Evolutionary conservation across 2,329 filamentous ascomycete genomes (phyloP).

Genomic region (Microsporum ferrugineum): DNA sequence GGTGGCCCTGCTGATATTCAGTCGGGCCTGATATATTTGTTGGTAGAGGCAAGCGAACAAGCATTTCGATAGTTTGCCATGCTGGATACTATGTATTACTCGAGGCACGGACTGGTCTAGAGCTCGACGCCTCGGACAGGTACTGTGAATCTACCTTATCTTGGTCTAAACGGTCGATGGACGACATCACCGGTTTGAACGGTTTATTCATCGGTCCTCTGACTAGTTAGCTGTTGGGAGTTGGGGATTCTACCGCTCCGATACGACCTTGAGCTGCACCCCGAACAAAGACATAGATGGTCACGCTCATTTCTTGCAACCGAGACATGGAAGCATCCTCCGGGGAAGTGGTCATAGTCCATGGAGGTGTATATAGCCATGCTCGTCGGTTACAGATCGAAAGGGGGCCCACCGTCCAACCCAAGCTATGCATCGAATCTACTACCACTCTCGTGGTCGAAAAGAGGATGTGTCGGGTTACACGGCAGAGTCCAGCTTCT

Average conservation of each 20-base stretch:
- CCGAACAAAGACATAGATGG: neutral
- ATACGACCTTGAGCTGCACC: neutral
- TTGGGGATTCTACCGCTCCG: neutral
- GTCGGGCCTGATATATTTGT: neutral
- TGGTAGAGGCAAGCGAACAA: neutral
- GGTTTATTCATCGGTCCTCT: neutral
- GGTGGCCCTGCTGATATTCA: neutral
- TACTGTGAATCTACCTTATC: neutral
- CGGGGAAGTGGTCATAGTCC: neutral
- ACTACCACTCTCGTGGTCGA: neutral
- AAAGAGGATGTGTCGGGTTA: neutral
- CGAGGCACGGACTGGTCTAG: neutral
- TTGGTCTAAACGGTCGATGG: neutral
- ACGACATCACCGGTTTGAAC: neutral
- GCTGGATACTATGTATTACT: neutral
- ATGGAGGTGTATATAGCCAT: neutral
- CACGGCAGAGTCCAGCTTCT: neutral
- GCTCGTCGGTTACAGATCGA: neutral
- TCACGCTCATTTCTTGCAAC: neutral
- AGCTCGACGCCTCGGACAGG: neutral
- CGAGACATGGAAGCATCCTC: neutral
- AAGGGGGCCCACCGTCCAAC: neutral
- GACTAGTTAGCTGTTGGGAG: neutral
- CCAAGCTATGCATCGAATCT: neutral
- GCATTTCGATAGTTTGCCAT: neutral